Base-by-base conservation (phyloP, 306 rosid species). In the Vigna hirtella region DNA sequence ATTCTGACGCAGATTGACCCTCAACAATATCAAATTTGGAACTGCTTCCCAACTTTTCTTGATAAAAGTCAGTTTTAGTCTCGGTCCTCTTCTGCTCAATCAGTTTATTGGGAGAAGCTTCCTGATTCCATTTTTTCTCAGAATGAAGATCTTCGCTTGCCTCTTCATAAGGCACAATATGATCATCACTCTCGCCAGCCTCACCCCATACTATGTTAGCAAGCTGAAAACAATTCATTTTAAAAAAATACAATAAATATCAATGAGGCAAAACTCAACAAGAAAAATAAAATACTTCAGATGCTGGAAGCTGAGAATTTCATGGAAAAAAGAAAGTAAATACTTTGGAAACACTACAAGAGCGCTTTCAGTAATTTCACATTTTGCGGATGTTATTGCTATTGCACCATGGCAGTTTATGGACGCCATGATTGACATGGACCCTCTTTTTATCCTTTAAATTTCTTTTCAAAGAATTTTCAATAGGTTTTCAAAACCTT, bases 151-250 rank as follows among this genome's bases (percentile, higher is more conserved):
- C 86, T 62, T 89, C 89, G 63, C 85, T 80, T 81, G 81, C 88
- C 85, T 83, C 89, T 0, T 81, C 82, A 78, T 86, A 86, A 28
- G 93, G 96, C 79, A 90, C 92, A 82, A 92, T 89, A 80, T 92
- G 96, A 79, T 90, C 97, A 87, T 86, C 91, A 74, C 73, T 85
- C 80, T 86, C 93, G 42, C 68, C 79, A 40, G 83, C 84, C 87
- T 90, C 95, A 73, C 83, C 91, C 93, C 93, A 90, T 90, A 92
- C 72, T 87, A 92, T 89, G 83, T 90, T 87, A 3, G 83, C 83
- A 57, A 92, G 86, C 96, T 90, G 97, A 85, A 77, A 86, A 56
- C 22, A 82, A 76, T 16, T 57, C 66, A 58, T 26, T 52, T 34
- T 5, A 56, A 6, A 30, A 18, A 57, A 40, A 73, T 80, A 45